These are phyloP conservation scores for Fabrea salina DNA, from an alignment of 169 alveolate species.

Conservation along the genomic window DNA sequence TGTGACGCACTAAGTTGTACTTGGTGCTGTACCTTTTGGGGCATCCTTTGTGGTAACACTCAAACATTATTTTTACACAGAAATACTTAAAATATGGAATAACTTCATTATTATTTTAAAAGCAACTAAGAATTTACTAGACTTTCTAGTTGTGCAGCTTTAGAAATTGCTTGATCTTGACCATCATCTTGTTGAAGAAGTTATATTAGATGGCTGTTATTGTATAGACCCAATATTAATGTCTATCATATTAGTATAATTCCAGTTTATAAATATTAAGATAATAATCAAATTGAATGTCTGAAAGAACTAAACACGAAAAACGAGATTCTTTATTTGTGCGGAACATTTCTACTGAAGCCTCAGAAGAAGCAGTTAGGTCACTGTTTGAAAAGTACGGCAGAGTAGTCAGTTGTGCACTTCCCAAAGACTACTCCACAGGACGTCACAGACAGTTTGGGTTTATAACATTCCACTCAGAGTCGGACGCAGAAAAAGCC, in stretches of 20 bases:
- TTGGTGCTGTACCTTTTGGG: background rate
- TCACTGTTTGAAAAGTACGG: background rate
- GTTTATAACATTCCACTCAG: constrained; percentile 1
- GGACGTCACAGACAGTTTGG: constrained; percentile 26
- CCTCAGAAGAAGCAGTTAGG: background rate
- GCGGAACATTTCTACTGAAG: background rate
- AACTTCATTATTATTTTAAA: too few relatives aligned
- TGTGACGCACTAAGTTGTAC: background rate
- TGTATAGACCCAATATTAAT: too few relatives aligned
- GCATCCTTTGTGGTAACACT: background rate
- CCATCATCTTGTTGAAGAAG: too few relatives aligned
- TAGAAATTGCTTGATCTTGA: too few relatives aligned
- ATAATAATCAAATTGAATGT: background rate
- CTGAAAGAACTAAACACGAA: background rate
- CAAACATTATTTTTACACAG: too few relatives aligned
- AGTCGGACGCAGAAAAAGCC: background rate
- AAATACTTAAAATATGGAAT: too few relatives aligned
- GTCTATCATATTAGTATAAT: too few relatives aligned
- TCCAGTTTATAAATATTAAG: background rate
- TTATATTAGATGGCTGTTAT: too few relatives aligned
- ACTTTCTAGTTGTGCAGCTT: too few relatives aligned
- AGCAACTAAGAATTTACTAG: too few relatives aligned
- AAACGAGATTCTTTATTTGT: background rate
- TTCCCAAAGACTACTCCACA: background rate
- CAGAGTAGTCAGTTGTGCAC: background rate